Base-by-base conservation (phyloP, 2,329 filamentous ascomycete species). In the Colletotrichum sp. region DNA sequence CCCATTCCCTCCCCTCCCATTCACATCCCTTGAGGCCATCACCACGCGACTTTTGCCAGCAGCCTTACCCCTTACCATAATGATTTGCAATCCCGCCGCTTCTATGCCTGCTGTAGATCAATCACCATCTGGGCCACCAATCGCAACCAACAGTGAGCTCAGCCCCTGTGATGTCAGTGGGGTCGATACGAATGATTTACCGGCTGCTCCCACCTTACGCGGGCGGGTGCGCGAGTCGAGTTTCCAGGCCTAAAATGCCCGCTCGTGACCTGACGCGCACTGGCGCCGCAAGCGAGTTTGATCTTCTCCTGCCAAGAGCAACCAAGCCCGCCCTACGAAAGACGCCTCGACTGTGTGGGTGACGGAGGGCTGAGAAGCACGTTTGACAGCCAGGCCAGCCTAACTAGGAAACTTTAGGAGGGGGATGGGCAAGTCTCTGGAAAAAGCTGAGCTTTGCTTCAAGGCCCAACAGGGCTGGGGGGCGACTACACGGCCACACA, bases 241-340 rank as follows among this genome's bases (percentile, higher is more conserved):
- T 63, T 55, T 25, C 57, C 63, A 69, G 71, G 57, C 57, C 25
- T 25, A 8, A 19, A 62, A 30, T 34, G 39, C 32, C 39, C 34
- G 70, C 63, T 63, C 32, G 44, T 49, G 36, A 57, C 63, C 63
- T 68, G 63, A 68, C 57, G 57, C 73, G 73, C 63, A 57, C 59
- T 72, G 59, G 66, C 73, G 73, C 73, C 59, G 32, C 73, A 73
- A 49, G 70, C 74, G 64, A 64, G 74, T 76, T 76, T 76, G 70
- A 76, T 76, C 59, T 76, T 2, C 59, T 39, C 15, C 70, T 61
- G 70, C 65, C 74, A 64, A 75, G 70, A 65, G 44, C 61, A 19
- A 15, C 39, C 30, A 52, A 69, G 34, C 16, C n/a, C 57, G 36
- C 52, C 55, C 30, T 72, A 22, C 13, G 30, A 55, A 32, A 27